Evolutionary conservation across 768 basidiomycete species (phyloP).

Genomic region (Plicaturopsis crispa): DNA sequence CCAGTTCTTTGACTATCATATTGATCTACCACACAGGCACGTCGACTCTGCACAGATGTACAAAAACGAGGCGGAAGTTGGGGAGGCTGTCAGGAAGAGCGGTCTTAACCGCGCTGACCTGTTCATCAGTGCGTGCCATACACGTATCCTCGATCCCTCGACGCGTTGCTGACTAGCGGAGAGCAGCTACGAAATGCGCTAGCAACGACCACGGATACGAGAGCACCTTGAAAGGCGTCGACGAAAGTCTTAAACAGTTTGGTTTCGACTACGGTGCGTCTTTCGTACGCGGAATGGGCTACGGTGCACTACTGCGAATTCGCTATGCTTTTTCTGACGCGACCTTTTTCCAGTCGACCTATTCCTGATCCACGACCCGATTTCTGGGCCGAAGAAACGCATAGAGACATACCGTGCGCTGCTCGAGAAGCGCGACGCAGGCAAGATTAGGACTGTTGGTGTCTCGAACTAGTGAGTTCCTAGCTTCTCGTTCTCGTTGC

Average conservation of each 20-base stretch:
- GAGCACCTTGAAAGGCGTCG: background rate
- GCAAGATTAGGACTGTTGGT: conserved; percentile 67
- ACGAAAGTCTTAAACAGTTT: background rate
- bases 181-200: background rate
- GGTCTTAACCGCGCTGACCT: conserved; percentile 19
- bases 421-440: conserved; percentile 48
- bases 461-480: conserved; percentile 74
- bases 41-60: conserved; percentile 18
- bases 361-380: conserved; percentile 72
- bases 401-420: conserved; percentile 70
- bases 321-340: too few species aligned
- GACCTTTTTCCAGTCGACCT: too few species aligned
- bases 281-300: too few species aligned
- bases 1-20: too few species aligned
- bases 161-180: background rate
- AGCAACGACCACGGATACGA: background rate
- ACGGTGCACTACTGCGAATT: too few species aligned
- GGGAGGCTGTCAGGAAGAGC: conserved; percentile 15
- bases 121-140: conserved; percentile 20
- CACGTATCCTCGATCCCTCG: too few species aligned
- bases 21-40: too few species aligned
- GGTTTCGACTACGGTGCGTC: too few species aligned
- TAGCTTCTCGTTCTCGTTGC: too few species aligned
- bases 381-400: conserved; percentile 55
- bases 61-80: conserved; percentile 18